phyloP scores from a whole-genome alignment of 2,329 filamentous ascomycete species.

The Aspergillus alliaceus region DNA sequence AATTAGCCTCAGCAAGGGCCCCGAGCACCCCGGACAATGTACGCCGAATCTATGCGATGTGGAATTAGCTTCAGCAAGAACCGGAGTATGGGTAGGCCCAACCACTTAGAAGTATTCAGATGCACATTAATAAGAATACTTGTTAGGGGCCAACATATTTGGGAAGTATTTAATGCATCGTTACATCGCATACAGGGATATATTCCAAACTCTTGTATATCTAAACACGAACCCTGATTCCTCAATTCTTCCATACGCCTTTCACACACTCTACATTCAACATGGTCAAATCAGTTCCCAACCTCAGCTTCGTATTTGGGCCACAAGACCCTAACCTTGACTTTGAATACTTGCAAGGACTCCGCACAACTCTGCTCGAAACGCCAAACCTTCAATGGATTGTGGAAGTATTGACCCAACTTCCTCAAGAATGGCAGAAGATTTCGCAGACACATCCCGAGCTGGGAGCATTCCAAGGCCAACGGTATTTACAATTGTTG shows the following conservation, averaged over 20 bases:
- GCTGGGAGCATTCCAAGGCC: not conserved
- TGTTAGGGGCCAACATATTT: too few species aligned
- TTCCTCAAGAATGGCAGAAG: not conserved
- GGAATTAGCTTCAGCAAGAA: not conserved
- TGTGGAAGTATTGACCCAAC: not conserved
- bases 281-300: not conserved
- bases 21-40: too few species aligned
- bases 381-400: not conserved
- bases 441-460: not conserved
- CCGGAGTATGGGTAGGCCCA: not conserved
- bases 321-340: not conserved
- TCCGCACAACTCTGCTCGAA: not conserved
- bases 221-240: not conserved
- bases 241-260: not conserved
- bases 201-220: too few species aligned
- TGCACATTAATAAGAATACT: too few species aligned
- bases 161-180: too few species aligned
- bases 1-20: too few species aligned
- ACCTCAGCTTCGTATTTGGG: not conserved
- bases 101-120: not conserved
- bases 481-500: not conserved
- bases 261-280: not conserved
- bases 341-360: not conserved
- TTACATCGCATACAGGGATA: too few species aligned
- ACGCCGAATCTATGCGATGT: too few species aligned